These are phyloP conservation scores for Kluyveromyces siamensis DNA, from an alignment of 805 yeast species.

Conservation along the genomic window DNA sequence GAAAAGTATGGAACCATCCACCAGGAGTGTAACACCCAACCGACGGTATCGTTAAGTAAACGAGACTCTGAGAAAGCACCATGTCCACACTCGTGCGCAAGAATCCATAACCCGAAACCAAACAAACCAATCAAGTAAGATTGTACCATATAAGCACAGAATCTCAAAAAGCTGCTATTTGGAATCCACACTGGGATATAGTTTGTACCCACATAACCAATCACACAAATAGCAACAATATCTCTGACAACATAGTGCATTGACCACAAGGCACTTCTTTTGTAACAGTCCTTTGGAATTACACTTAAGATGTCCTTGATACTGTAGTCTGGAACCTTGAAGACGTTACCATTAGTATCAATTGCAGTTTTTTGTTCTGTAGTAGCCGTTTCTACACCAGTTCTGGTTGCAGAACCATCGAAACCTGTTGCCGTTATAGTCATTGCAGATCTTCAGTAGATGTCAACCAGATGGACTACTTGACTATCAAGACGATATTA, in stretches of 20 bases:
- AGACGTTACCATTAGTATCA: constrained; percentile 57
- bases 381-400: constrained; percentile 60
- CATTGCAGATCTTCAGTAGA: constrained; percentile 63
- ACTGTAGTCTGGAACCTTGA: constrained; percentile 64
- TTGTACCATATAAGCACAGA: constrained; percentile 50
- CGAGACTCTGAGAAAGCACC: constrained; percentile 71
- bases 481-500: constrained; percentile 11
- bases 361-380: constrained; percentile 30
- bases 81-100: constrained; percentile 91
- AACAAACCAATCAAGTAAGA: constrained; percentile 51
- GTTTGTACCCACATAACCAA: constrained; percentile 33
- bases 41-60: constrained; percentile 65
- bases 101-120: constrained; percentile 73
- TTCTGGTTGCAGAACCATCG: constrained; percentile 52
- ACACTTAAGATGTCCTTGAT: constrained; percentile 66
- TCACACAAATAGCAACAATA: constrained; percentile 37
- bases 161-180: constrained; percentile 31
- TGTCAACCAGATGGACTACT: constrained; percentile 55
- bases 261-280: constrained; percentile 47
- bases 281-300: constrained; percentile 69
- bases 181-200: constrained; percentile 7
- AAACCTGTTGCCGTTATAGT: constrained; percentile 62
- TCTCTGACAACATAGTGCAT: constrained; percentile 63
- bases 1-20: constrained; percentile 79
- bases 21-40: constrained; percentile 76